Conservation (phyloP, 106 monocot species). For the Dendrobium catenatum region DNA sequence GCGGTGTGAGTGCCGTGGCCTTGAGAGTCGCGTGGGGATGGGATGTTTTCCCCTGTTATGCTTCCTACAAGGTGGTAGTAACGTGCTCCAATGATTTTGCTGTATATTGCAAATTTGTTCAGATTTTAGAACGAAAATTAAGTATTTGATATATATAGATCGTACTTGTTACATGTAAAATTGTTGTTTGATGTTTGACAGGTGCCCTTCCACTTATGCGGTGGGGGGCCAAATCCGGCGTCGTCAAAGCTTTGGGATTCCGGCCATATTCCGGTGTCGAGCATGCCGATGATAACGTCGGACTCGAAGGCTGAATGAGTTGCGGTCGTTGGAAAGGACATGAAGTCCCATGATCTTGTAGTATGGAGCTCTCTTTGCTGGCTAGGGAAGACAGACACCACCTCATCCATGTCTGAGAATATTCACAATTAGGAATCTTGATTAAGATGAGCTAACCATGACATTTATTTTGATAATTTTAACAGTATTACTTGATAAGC, state of each 20-base stretch:
- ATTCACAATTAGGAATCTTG: too few species aligned
- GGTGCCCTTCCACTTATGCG: constrained; percentile 23
- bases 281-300: constrained; percentile 74
- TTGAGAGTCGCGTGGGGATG: constrained; percentile 6
- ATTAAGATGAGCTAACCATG: too few species aligned
- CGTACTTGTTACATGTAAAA: constrained; percentile 36
- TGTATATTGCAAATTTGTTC: neutral
- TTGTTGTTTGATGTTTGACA: constrained; percentile 14
- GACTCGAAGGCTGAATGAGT: constrained; percentile 44
- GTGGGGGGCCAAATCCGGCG: constrained; percentile 24
- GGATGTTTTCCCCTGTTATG: too few species aligned
- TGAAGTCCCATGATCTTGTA: constrained; percentile 28
- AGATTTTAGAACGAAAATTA: neutral
- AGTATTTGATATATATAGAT: neutral
- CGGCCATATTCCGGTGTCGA: constrained; percentile 57
- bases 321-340: constrained; percentile 9
- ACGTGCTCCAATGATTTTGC: constrained; percentile 15
- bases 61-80: neutral
- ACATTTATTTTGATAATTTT: too few species aligned
- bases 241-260: constrained; percentile 27
- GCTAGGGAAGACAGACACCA: constrained; percentile 30
- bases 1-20: constrained; percentile 32
- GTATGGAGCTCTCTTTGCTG: constrained; percentile 18
- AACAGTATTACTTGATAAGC: neutral
- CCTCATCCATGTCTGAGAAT: neutral